Evolutionary conservation across 2,329 filamentous ascomycete genomes (phyloP), one percentile per base, ranked within the genome.

Genomic region (Metarhizium anisopliae): DNA sequence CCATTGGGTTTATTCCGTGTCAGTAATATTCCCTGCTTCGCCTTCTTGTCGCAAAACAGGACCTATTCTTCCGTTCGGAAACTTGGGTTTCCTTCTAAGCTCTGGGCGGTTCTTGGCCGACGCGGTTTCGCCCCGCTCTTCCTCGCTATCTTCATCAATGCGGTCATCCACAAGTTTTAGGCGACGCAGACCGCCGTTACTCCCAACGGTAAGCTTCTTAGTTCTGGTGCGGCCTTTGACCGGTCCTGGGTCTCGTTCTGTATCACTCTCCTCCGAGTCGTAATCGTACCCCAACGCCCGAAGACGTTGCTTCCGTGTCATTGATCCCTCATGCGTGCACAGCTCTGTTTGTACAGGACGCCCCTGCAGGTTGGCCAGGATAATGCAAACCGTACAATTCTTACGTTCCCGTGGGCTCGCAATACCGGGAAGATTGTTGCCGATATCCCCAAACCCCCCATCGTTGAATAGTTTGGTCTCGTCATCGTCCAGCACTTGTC

Each of bases 391-490:
- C n/a, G 52, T 53, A 51, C 59, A 61, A 13, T 54, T n/a, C 13
- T 55, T 29, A 10, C 6, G 20, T n/a, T 32, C 45, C 16, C 14
- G 20, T 8, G 7, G 10, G 11, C 18, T 16, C 20, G 30, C 25
- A 18, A 49, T 49, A 16, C 45, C 45, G 14, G 45, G 45, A 30
- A 49, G 45, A 16, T 49, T 49, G 45, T 30, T 49, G 3, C 70
- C 67, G 1, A 60, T 58, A 13, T 63, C 55, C 0, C 72, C 72
- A 42, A 71, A 75, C 0, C 72, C 69, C 0, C 49, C 54, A 10
- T 71, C 65, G 11, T 63, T 64, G 56, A 74, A 74, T 0, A 75
- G 59, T 0, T 75, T 63, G 4, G 68, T 65, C 50, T 74, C 70
- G 47, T 73, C 72, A 20, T 67, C 66, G 13, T 66, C 65, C 8